phyloP scores from a whole-genome alignment of 164 flowering plant species.

The Liriodendron chinense region DNA sequence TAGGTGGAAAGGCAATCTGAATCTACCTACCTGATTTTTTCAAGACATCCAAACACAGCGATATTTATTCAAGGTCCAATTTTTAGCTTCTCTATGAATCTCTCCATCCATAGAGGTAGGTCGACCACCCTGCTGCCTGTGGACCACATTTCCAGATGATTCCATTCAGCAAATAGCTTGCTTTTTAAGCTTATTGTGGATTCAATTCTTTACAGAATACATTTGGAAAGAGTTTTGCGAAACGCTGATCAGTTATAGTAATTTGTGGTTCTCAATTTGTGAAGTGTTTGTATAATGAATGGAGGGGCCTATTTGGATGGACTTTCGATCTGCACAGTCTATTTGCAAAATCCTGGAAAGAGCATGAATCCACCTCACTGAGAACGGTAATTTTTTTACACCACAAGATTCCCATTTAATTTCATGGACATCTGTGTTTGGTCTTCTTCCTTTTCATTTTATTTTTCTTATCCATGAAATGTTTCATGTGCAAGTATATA shows the following conservation, averaged over 20 bases:
- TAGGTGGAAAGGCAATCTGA: too few relatives aligned
- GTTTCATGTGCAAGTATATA: too few relatives aligned
- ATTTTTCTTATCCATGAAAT: neutral
- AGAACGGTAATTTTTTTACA: conserved; percentile 47
- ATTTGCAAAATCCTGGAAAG: conserved; percentile 46
- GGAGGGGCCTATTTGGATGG: conserved; percentile 73
- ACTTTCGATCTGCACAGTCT: conserved; percentile 48
- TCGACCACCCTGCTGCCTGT: neutral
- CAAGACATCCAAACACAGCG: too few relatives aligned
- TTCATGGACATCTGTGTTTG: neutral
- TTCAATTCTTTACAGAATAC: neutral
- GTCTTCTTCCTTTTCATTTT: neutral
- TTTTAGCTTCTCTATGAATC: too few relatives aligned
- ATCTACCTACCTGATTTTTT: too few relatives aligned
- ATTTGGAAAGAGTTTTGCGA: neutral
- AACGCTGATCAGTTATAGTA: neutral
- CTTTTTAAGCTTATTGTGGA: neutral
- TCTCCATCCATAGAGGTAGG: neutral
- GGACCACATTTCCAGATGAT: neutral
- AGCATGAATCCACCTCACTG: conserved; percentile 38
- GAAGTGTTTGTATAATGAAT: conserved; percentile 74
- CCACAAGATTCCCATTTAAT: neutral
- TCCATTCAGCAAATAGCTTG: neutral
- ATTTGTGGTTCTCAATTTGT: conserved; percentile 9
- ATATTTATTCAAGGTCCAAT: too few relatives aligned